Conservation (phyloP, 1,284 basidiomycete species). For the Peniophora sp. region DNA sequence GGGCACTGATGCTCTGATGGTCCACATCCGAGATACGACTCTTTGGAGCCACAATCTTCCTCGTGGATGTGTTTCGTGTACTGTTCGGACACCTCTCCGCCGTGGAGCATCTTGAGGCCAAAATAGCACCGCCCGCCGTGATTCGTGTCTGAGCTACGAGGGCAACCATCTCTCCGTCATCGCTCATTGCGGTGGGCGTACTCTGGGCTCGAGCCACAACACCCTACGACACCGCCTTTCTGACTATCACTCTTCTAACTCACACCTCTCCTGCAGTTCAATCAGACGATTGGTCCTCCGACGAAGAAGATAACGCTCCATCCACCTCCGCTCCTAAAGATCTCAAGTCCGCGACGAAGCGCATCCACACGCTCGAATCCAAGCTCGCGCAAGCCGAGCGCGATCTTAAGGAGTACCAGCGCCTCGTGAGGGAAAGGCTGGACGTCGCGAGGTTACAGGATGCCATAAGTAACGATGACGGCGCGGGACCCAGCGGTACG, state of each 20-base stretch:
- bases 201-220: too few species aligned
- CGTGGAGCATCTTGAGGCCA: too few species aligned
- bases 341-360: conserved; percentile 33
- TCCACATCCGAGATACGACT: too few species aligned
- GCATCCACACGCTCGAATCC: conserved; percentile 43
- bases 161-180: too few species aligned
- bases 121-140: too few species aligned
- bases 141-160: too few species aligned
- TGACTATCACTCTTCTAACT: too few species aligned
- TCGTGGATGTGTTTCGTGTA: too few species aligned
- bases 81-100: too few species aligned
- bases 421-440: conserved; percentile 42
- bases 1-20: not conserved
- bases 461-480: conserved; percentile 29
- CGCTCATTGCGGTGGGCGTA: too few species aligned
- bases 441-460: conserved; percentile 37
- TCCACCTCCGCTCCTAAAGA: conserved; percentile 21
- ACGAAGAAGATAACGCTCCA: conserved; percentile 37
- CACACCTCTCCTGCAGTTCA: conserved; percentile 47
- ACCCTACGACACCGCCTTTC: too few species aligned
- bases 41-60: too few species aligned
- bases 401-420: conserved; percentile 53
- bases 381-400: conserved; percentile 44
- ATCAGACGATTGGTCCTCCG: conserved; percentile 71
- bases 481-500: conserved; percentile 14